These are phyloP conservation scores for Lepidium aucheri DNA, from an alignment of 345 rosid species.

Conservation along the genomic window DNA sequence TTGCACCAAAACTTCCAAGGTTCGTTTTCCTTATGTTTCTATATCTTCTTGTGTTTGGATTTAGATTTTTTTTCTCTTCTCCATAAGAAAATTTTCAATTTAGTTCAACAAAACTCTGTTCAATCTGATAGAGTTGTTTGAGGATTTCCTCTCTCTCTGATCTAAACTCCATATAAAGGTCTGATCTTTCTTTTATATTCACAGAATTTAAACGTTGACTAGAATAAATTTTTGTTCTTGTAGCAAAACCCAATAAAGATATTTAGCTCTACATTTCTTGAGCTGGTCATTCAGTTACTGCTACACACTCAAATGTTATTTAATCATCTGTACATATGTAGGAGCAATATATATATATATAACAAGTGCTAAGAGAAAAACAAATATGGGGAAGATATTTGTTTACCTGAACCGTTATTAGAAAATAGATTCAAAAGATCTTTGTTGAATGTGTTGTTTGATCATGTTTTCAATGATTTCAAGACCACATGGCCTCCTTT, in stretches of 20 bases:
- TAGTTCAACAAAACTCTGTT: background rate
- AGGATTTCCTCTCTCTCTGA: background rate
- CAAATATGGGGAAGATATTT: too few species aligned
- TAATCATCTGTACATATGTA: too few species aligned
- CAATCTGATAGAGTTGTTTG: background rate
- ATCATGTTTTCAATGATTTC: background rate
- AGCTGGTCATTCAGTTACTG: background rate
- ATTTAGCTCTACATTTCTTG: background rate
- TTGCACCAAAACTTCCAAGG: constrained; percentile 9
- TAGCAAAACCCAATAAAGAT: background rate
- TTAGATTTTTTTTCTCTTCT: background rate
- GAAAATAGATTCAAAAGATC: too few species aligned
- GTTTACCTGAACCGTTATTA: background rate
- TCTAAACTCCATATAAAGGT: background rate
- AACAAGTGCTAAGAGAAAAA: too few species aligned
- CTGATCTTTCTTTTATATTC: background rate
- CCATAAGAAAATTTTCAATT: background rate
- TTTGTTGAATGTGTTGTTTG: background rate
- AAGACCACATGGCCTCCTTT: constrained; percentile 24
- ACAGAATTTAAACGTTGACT: background rate
- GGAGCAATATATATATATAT: too few species aligned
- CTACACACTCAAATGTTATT: too few species aligned
- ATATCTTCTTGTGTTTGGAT: background rate
- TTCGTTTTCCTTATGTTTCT: background rate
- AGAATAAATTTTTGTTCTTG: background rate